Conservation (phyloP, 2,329 filamentous ascomycete species). For the Talaromyces sp. region DNA sequence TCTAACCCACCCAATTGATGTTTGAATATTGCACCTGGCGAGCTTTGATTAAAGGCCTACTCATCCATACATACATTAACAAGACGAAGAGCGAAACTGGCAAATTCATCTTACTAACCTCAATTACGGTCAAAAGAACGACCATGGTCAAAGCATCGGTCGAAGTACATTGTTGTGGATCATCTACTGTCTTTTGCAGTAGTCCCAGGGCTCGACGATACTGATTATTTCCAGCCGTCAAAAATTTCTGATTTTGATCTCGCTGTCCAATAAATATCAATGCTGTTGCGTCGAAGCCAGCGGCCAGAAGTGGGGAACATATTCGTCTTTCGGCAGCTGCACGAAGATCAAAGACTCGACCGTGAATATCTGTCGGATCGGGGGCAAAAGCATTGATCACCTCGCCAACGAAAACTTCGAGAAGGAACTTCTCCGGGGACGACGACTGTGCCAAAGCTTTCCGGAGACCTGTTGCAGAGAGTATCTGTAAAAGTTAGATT, state of each 20-base stretch:
- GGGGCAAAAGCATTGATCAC: constrained; percentile 26
- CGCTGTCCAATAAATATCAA: constrained; percentile 25
- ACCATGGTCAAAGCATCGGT: constrained; percentile 26
- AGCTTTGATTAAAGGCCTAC: constrained; percentile 28
- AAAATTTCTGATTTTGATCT: constrained; percentile 21
- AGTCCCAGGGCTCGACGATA: constrained; percentile 22
- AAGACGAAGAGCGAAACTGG: neutral
- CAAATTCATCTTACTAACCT: constrained; percentile 18
- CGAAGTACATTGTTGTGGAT: constrained; percentile 21
- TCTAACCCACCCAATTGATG: constrained; percentile 27
- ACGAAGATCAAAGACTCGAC: constrained; percentile 24
- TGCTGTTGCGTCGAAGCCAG: constrained; percentile 25
- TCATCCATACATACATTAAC: neutral
- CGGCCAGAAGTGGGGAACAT: constrained; percentile 24
- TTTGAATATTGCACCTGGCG: constrained; percentile 24
- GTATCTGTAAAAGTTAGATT: neutral
- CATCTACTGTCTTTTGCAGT: constrained; percentile 22
- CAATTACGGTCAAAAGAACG: constrained; percentile 25
- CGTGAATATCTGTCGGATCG: constrained; percentile 15
- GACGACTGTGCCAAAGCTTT: constrained; percentile 21
- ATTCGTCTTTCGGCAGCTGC: constrained; percentile 25
- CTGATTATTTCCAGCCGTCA: constrained; percentile 22
- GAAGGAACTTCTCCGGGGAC: constrained; percentile 19
- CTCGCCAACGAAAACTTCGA: constrained; percentile 26
- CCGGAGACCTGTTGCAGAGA: constrained; percentile 14